Evolutionary conservation across 1,139 yeast species (phyloP).

Genomic region (Yamadazyma triangularis): DNA sequence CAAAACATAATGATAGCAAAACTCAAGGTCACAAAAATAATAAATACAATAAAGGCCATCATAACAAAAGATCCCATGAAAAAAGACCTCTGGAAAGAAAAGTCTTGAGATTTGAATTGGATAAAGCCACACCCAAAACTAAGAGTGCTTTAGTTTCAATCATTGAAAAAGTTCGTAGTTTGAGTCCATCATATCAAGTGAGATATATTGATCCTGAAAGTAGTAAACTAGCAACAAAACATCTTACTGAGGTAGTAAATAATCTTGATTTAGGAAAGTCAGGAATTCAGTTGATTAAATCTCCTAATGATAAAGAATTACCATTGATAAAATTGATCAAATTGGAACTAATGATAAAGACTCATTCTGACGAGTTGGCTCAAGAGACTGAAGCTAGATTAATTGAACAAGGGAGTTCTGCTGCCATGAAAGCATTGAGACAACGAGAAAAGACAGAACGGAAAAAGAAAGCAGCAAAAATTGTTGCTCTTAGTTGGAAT

Average conservation of each 20-base stretch:
- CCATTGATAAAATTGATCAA: slow-evolving; percentile 27
- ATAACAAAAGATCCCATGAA: background rate
- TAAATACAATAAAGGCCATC: background rate
- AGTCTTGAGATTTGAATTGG: slow-evolving; percentile 12
- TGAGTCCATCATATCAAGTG: slow-evolving; percentile 21
- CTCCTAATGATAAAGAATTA: slow-evolving; percentile 14
- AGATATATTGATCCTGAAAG: slow-evolving; percentile 19
- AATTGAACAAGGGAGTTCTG: slow-evolving; percentile 30
- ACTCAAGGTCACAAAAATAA: background rate
- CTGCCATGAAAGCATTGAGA: slow-evolving; percentile 25
- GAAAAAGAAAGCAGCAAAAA: slow-evolving; percentile 35
- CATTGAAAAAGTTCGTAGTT: slow-evolving; percentile 22
- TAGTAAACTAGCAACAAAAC: slow-evolving; percentile 18
- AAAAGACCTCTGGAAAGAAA: slow-evolving; percentile 1
- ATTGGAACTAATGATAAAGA: slow-evolving; percentile 29
- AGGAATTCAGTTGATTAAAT: slow-evolving; percentile 26
- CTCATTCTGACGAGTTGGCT: slow-evolving; percentile 31
- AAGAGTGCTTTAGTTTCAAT: slow-evolving; percentile 28
- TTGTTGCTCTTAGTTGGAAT: slow-evolving; percentile 33
- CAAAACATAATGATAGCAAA: background rate
- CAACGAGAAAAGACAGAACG: slow-evolving; percentile 29
- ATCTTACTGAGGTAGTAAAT: slow-evolving; percentile 29
- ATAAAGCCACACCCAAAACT: slow-evolving; percentile 18
- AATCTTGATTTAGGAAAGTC: slow-evolving; percentile 21
- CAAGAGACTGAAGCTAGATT: slow-evolving; percentile 27